Percentiles rank a stretch among this genome's conserved stretches.
These are phyloP conservation scores for Arthrobotrys musiformis DNA, from an alignment of 2,329 filamentous ascomycete species.

Conservation along the genomic window DNA sequence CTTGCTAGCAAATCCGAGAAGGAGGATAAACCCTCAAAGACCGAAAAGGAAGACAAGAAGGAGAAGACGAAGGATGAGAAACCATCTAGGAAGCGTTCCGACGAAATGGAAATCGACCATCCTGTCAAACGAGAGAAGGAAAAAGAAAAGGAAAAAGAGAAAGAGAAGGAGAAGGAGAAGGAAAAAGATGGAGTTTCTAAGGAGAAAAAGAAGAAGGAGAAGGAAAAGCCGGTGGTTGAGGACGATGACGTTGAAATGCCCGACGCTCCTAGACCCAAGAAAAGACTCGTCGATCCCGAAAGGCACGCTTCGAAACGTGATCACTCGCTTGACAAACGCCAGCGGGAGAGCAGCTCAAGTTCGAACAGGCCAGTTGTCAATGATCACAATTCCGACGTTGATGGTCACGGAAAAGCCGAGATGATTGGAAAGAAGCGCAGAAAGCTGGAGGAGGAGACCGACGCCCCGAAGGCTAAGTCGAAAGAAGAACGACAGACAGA, in stretches of 20 bases:
- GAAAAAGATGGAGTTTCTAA: conserved; percentile 31
- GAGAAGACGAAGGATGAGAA: conserved; percentile 28
- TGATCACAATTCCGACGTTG: conserved; percentile 57
- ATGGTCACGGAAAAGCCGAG: conserved; percentile 40
- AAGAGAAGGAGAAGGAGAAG: conserved; percentile 40
- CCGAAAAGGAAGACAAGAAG: conserved; percentile 31
- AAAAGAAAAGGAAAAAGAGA: conserved; percentile 49
- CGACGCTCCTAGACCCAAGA: conserved; percentile 44
- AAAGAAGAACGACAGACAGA: conserved; percentile 29
- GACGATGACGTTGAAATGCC: conserved; percentile 54
- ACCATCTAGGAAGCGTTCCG: conserved; percentile 24
- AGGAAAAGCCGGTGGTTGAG: background rate
- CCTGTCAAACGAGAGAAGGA: conserved; percentile 51
- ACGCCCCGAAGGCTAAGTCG: conserved; percentile 11
- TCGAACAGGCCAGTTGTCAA: conserved; percentile 53
- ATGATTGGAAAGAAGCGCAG: conserved; percentile 53
- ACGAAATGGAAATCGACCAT: conserved; percentile 50
- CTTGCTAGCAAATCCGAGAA: conserved; percentile 41
- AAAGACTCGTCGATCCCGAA: conserved; percentile 53
- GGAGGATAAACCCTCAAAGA: conserved; percentile 9
- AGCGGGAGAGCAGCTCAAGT: conserved; percentile 56
- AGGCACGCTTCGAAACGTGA: conserved; percentile 47
- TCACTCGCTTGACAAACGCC: conserved; percentile 55
- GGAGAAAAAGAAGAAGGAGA: conserved; percentile 54
- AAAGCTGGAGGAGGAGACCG: conserved; percentile 56